Percentiles rank a stretch among this genome's conserved stretches.
Evolutionary conservation across 768 basidiomycete genomes (phyloP).

Genomic region (Xerocomellus amylosporus): DNA sequence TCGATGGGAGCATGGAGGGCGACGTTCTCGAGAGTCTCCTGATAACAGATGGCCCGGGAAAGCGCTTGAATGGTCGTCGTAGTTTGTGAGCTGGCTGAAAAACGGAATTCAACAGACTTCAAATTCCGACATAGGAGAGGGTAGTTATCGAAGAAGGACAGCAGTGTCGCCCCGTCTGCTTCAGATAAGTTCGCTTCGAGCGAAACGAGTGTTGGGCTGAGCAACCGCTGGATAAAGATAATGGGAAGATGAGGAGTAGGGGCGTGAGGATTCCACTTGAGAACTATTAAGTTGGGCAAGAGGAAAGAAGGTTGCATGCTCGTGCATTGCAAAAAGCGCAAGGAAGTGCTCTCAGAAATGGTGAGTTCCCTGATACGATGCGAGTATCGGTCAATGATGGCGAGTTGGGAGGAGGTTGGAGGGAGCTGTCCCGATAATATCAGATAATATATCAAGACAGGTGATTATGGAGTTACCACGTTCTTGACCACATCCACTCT

Average conservation of each 20-base stretch:
- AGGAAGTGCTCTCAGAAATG: not conserved
- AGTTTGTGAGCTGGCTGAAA: not conserved
- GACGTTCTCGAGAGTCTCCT: not conserved
- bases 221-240: constrained; percentile 9
- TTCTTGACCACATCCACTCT: not conserved
- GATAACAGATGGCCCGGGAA: constrained; percentile 4
- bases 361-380: constrained; percentile 5
- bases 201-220: constrained; percentile 9
- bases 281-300: constrained; percentile 9
- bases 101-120: constrained; percentile 2
- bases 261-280: not conserved
- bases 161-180: not conserved
- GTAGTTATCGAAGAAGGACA: constrained; percentile 12
- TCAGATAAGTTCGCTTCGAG: not conserved
- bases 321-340: constrained; percentile 6
- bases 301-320: constrained; percentile 2
- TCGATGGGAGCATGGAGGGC: not conserved
- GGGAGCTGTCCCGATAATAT: not conserved
- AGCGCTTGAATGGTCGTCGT: not conserved
- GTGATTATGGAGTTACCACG: not conserved
- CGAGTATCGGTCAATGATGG: constrained; percentile 4
- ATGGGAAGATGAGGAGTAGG: not conserved
- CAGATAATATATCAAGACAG: not conserved
- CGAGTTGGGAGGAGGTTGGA: constrained; percentile 4
- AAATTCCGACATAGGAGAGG: not conserved